Percentiles rank a stretch among this genome's conserved stretches.
Conservation (phyloP, 257 asterid species). For the Primulina tabacum region DNA sequence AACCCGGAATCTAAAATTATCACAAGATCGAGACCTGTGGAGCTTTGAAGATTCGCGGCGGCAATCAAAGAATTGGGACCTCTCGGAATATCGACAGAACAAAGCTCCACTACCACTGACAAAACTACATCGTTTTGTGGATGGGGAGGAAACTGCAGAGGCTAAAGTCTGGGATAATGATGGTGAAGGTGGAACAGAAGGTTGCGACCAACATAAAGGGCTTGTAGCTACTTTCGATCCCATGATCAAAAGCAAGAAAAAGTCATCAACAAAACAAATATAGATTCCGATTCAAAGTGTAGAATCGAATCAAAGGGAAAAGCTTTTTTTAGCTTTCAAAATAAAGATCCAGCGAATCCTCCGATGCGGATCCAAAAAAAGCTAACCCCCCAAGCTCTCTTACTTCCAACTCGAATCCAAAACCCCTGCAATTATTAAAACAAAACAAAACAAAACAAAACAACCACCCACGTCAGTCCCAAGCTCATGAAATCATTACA, state of each 20-base stretch:
- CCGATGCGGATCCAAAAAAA: conserved; percentile 32
- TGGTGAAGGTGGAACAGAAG: conserved; percentile 68
- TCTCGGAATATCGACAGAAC: conserved; percentile 38
- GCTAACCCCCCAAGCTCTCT: conserved; percentile 16
- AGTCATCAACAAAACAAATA: conserved; percentile 5
- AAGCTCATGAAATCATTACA: conserved; percentile 6
- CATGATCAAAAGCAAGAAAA: conserved; percentile 35
- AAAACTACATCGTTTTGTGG: conserved; percentile 47
- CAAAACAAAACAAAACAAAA: conserved; percentile 23
- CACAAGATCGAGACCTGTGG: conserved; percentile 47
- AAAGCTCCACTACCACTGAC: conserved; percentile 43
- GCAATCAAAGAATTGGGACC: conserved; percentile 33
- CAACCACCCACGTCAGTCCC: conserved; percentile 31
- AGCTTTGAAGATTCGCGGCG: conserved; percentile 34
- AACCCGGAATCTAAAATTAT: conserved; percentile 27
- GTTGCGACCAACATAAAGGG: conserved; percentile 66
- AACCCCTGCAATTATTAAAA: conserved; percentile 43
- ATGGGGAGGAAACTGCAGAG: conserved; percentile 56
- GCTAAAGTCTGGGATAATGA: conserved; percentile 65
- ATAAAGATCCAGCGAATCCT: conserved; percentile 19
- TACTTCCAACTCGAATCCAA: conserved; percentile 32
- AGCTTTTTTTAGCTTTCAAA: conserved; percentile 6
- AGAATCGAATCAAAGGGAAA: background rate
- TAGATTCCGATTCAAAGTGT: background rate
- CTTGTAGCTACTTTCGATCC: conserved; percentile 60